Evolutionary conservation across 495 filamentous ascomycete species (phyloP).

Genomic region (Melanomma pulvis-pyrius): DNA sequence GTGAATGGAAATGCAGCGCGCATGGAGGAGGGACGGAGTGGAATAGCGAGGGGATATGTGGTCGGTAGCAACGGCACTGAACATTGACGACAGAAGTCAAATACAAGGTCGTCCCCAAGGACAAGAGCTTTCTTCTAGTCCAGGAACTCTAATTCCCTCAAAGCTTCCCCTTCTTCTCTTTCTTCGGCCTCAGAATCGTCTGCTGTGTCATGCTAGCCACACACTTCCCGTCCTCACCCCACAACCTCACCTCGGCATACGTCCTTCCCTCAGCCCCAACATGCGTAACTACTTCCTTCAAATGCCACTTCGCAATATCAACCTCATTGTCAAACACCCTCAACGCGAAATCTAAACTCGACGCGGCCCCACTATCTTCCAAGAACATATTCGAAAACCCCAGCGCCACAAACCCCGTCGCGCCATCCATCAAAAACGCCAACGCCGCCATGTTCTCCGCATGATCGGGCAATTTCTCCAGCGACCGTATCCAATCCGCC

Average conservation of each 20-base stretch:
- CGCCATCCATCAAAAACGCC: slow-evolving; percentile 31
- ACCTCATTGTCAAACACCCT: slow-evolving; percentile 25
- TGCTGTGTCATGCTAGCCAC: slow-evolving; percentile 35
- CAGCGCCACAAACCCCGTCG: slow-evolving; percentile 24
- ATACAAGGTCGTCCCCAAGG: too few species aligned
- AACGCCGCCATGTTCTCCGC: slow-evolving; percentile 19
- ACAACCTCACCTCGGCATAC: slow-evolving; percentile 29
- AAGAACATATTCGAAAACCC: slow-evolving; percentile 18
- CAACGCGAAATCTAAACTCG: slow-evolving; percentile 31
- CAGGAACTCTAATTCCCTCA: too few species aligned
- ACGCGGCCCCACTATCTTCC: slow-evolving; percentile 26
- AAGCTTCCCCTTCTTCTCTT: slow-evolving; percentile 6
- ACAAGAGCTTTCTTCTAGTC: too few species aligned
- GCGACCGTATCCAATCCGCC: slow-evolving; percentile 31
- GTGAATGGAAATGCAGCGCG: slow-evolving; percentile 51
- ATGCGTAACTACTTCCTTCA: slow-evolving; percentile 23
- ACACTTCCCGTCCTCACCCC: slow-evolving; percentile 23
- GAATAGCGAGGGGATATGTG: slow-evolving; percentile 87
- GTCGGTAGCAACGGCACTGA: slow-evolving; percentile 57
- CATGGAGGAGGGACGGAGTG: slow-evolving; percentile 82
- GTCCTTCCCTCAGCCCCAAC: slow-evolving; percentile 27
- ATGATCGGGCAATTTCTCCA: not conserved
- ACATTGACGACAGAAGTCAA: slow-evolving; percentile 6
- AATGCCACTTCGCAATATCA: slow-evolving; percentile 22
- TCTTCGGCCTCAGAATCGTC: slow-evolving; percentile 26